These are phyloP conservation scores for Phialophora macrospora DNA, from an alignment of 2,329 filamentous ascomycete genomes.

Conservation along the genomic window DNA sequence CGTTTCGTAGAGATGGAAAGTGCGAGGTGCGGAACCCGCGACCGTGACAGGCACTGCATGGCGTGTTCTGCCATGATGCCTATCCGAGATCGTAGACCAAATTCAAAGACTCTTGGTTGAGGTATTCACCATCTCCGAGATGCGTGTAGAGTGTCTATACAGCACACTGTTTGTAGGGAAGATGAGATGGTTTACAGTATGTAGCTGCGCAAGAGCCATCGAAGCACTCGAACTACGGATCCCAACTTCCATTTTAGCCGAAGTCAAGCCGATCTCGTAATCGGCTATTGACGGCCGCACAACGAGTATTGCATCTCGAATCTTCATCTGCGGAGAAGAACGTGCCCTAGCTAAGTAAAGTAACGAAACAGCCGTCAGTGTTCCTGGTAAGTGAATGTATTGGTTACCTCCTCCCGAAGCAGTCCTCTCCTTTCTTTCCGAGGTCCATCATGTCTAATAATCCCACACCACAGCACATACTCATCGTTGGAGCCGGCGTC, in stretches of 20 bases:
- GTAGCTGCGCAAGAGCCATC: neutral
- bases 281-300: constrained; percentile 9
- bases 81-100: neutral
- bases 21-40: constrained; percentile 34
- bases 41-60: constrained; percentile 19
- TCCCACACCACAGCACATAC: constrained; percentile 40
- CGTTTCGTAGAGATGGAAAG: constrained; percentile 30
- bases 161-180: neutral
- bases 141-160: neutral
- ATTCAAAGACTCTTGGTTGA: neutral
- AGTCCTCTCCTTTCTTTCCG: neutral
- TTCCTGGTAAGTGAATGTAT: constrained; percentile 5
- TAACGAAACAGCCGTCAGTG: neutral
- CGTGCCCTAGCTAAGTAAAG: neutral
- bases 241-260: constrained; percentile 5
- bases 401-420: neutral
- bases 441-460: constrained; percentile 17
- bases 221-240: neutral
- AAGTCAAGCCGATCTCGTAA: constrained; percentile 14
- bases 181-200: neutral
- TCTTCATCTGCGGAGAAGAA: constrained; percentile 20
- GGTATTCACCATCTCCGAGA: neutral
- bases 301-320: neutral
- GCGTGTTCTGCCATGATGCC: constrained; percentile 15
- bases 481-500: constrained; percentile 72